Evolutionary conservation across 805 yeast species (phyloP).

Genomic region (Zygosaccharomyces bisporus): DNA sequence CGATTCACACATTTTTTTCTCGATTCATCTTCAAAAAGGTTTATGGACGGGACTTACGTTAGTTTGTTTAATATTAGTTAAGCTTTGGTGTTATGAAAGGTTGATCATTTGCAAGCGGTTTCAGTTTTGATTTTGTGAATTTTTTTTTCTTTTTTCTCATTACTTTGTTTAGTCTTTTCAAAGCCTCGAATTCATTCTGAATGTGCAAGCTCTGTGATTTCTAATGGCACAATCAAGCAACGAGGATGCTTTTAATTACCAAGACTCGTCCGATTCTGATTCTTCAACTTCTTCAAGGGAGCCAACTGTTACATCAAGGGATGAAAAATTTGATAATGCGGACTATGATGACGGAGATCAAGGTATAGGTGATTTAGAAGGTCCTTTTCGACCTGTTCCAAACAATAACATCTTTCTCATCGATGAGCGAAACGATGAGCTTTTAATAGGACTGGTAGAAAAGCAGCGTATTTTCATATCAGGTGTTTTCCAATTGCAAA

Average conservation of each 20-base stretch:
- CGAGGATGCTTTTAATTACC: not conserved
- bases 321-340: constrained; percentile 19
- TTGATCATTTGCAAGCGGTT: not conserved
- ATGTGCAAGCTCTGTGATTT: not conserved
- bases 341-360: constrained; percentile 8
- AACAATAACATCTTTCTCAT: constrained; percentile 17
- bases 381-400: constrained; percentile 14
- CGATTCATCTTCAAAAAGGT: not conserved
- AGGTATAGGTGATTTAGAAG: not conserved
- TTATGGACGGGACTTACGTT: not conserved
- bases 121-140: not conserved
- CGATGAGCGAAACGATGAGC: constrained; percentile 8
- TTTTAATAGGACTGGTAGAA: constrained; percentile 25
- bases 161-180: not conserved
- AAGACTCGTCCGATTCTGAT: constrained; percentile 12
- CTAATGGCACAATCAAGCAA: constrained; percentile 3
- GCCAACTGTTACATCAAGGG: constrained; percentile 9
- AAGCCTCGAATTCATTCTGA: not conserved
- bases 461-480: constrained; percentile 27
- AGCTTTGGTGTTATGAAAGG: not conserved
- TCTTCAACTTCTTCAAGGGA: constrained; percentile 17
- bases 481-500: constrained; percentile 28
- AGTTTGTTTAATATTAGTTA: not conserved
- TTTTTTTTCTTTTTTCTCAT: not conserved
- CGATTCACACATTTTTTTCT: not conserved